A percentile compares a stretch with the other conserved stretches of the same genome.
phyloP scores from a whole-genome alignment of 768 basidiomycete genomes.

The Podaxis pistillaris region DNA sequence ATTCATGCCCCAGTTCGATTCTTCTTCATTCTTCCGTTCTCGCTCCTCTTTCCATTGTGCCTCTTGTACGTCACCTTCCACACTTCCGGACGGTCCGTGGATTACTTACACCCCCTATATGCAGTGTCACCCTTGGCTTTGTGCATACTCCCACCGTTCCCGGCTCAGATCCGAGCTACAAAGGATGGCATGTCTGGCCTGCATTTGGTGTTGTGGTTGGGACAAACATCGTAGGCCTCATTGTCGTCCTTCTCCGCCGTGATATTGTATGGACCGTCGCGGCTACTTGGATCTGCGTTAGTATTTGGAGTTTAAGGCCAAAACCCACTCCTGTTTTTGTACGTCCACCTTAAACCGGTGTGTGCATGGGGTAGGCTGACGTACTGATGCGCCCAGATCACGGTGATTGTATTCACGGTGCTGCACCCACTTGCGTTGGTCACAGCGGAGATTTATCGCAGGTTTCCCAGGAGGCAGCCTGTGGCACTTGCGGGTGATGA shows the following conservation, averaged over 20 bases:
- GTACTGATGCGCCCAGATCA: slow-evolving; percentile 38
- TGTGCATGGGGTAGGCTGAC: neutral
- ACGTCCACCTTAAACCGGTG: slow-evolving; percentile 23
- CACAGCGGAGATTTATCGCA: slow-evolving; percentile 38
- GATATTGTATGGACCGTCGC: slow-evolving; percentile 79
- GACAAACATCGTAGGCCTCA: slow-evolving; percentile 57
- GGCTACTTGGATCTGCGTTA: slow-evolving; percentile 70
- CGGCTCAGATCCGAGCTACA: slow-evolving; percentile 52
- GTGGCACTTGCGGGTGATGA: slow-evolving; percentile 24
- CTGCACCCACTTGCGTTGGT: slow-evolving; percentile 64
- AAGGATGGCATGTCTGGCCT: slow-evolving; percentile 62
- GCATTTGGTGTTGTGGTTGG: slow-evolving; percentile 69
- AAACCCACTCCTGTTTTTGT: slow-evolving; percentile 69
- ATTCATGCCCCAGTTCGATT: slow-evolving; percentile 88
- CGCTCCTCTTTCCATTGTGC: slow-evolving; percentile 54
- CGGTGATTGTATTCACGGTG: slow-evolving; percentile 60
- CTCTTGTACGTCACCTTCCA: slow-evolving; percentile 49
- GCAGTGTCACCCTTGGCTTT: slow-evolving; percentile 68
- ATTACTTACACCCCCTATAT: neutral
- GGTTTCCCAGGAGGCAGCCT: slow-evolving; percentile 23
- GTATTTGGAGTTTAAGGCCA: slow-evolving; percentile 57
- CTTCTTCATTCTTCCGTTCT: slow-evolving; percentile 54
- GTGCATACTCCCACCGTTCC: slow-evolving; percentile 45
- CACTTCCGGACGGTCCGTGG: too few species aligned
- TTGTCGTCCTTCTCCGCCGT: slow-evolving; percentile 52